phyloP scores from a whole-genome alignment of 495 filamentous ascomycete species.

The Xylaria intraflava region DNA sequence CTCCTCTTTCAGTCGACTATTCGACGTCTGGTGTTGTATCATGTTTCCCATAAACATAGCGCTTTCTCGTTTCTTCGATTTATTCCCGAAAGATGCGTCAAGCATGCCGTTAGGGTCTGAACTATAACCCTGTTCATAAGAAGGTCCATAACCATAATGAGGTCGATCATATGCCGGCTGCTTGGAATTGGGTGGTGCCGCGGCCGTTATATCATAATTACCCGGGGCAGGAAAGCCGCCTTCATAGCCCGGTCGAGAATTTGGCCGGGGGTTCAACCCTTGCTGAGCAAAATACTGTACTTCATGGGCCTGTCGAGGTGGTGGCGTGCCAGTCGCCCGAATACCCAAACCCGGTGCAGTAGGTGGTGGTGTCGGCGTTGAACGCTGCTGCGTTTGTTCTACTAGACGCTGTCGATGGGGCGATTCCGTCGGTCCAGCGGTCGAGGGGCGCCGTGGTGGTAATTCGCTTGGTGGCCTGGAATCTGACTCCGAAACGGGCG shows the following conservation, averaged over 20 bases:
- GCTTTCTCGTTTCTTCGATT: constrained; percentile 38
- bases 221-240: constrained; percentile 23
- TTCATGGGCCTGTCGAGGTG: constrained; percentile 34
- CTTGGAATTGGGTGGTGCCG: constrained; percentile 13
- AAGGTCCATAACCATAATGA: constrained; percentile 30
- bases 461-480: constrained; percentile 11
- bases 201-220: constrained; percentile 23
- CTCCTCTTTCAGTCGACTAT: constrained; percentile 42
- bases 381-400: constrained; percentile 32
- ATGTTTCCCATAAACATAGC: constrained; percentile 40
- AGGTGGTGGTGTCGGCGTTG: constrained; percentile 40
- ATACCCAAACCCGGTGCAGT: constrained; percentile 28
- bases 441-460: constrained; percentile 33
- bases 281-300: constrained; percentile 29
- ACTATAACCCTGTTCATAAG: constrained; percentile 25
- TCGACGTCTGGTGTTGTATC: constrained; percentile 39
- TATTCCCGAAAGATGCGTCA: constrained; percentile 33
- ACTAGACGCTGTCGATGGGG: constrained; percentile 40
- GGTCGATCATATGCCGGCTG: constrained; percentile 35
- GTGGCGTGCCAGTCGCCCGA: constrained; percentile 38
- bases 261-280: constrained; percentile 12
- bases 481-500: constrained; percentile 18
- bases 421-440: constrained; percentile 31
- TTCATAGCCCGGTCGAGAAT: constrained; percentile 39
- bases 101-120: constrained; percentile 33